Base-by-base conservation (phyloP, 257 asterid genomes). In the Przewalskia tangutica region DNA sequence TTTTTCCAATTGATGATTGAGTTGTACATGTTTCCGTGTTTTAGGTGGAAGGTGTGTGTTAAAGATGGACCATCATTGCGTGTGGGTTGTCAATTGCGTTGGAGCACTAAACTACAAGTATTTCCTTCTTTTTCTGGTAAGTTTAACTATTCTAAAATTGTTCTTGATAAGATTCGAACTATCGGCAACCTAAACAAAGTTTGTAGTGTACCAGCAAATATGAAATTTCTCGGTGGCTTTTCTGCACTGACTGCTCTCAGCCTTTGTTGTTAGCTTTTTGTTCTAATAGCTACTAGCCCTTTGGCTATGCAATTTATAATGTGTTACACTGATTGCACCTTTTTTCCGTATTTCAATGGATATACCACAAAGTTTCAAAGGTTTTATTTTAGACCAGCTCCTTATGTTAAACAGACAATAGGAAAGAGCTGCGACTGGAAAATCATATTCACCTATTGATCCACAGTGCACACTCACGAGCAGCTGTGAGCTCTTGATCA, bases 31-130 rank as follows among this genome's bases (percentile, higher is more conserved):
- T 56, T 62, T 56, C 34, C 20, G 32, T 85, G 55, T 84, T 81
- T 83, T 84, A 96, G 99, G 99, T 92, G 99, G 99, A 82, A 90
- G 95, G 86, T 96, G 99, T 86, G 89, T 96, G 65, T 86, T 94
- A 85, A 96, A 96, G 90, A 96, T 96, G 99, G 99, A 96, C 85
- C 98, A 96, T 88, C 99, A 96, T 87, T 96, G 99, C 84, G 98
- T 96, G 80, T 96, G 99, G 99, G 99, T 96, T 85, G 98, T 96
- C 83, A 96, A 96, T 71, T 96, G 98, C 80, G 98, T 96, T 59
- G 98, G 99, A 81, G 99, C 99, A 76, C 85, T 94, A 86, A 96
- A 94, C 92, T 96, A 96, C 92, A 96, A 96, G 87, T 89, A 93
- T 84, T 94, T 96, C 85, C 98, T 96, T 89, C 98, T 96, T 89